A percentile compares a stretch with the other conserved stretches of the same genome.
These are phyloP conservation scores for Cadophora luteo-olivacea DNA, from an alignment of 2,329 filamentous ascomycete genomes.

Conservation along the genomic window DNA sequence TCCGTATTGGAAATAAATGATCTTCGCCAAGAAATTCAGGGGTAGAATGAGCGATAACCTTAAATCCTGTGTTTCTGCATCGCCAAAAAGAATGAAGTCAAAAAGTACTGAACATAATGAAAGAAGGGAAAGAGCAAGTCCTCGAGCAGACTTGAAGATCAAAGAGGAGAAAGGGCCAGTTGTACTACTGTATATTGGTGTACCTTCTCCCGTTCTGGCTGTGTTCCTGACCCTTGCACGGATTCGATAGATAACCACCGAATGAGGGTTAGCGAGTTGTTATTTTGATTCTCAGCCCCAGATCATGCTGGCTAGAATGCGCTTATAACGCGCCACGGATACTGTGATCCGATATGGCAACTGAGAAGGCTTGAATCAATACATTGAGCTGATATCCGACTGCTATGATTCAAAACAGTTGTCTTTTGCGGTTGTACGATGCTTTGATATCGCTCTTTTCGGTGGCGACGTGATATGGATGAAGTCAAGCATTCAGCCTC, in stretches of 20 bases:
- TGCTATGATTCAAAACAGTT: not conserved
- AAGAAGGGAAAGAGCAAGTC: not conserved
- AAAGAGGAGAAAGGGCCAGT: not conserved
- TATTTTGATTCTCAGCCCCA: conserved; percentile 2
- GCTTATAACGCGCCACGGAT: not conserved
- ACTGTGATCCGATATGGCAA: not conserved
- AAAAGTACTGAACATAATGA: not conserved
- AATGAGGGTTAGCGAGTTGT: too few species aligned
- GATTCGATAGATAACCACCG: conserved; percentile 8
- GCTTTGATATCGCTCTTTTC: not conserved
- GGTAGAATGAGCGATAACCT: conserved; percentile 12
- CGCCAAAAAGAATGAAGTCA: not conserved
- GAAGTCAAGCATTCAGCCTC: not conserved
- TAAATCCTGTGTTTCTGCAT: not conserved
- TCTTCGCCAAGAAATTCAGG: conserved; percentile 21
- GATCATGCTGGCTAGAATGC: not conserved
- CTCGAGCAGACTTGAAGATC: not conserved
- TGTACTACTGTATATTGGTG: not conserved
- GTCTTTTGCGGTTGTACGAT: not conserved
- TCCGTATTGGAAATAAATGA: conserved; percentile 13
- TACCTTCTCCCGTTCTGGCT: conserved; percentile 11
- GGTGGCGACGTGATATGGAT: conserved; percentile 7
- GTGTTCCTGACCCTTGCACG: conserved; percentile 2
- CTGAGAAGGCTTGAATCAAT: conserved; percentile 2
- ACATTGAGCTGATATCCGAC: not conserved